Evolutionary conservation across 2,329 filamentous ascomycete genomes (phyloP), one percentile per base, ranked within the genome.

Genomic region (Aspergillus pseudoviridinutans): DNA sequence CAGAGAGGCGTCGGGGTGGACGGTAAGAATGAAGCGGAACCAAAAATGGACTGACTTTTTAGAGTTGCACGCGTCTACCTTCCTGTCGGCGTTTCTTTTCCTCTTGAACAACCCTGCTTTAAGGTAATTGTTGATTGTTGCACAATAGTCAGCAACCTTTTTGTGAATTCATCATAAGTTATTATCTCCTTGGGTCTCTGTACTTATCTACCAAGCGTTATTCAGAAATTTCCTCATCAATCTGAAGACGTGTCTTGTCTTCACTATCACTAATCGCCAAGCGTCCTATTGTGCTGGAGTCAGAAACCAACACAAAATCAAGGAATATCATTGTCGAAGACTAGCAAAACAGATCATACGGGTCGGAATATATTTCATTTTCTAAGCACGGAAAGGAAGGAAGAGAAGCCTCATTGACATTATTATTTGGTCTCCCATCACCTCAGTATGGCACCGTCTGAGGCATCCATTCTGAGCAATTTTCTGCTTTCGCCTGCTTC

Each of bases 401-500:
- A 25, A 47, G 44, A 22, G 20, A 14, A 22, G 42, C 12, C 44
- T 14, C 49, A 27, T 50, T 32, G 56, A 41, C 55, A 10, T n/a
- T 28, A 20, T 41, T 56, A 50, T 20, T 20, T 52, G 17, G 53
- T 17, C 32, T 51, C 32, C 3, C 49, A 27, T 41, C 17, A n/a
- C 27, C 35, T 51, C 54, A 78, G 61, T 59, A 91, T 92, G 88
- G 79, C 89, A 3, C 87, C 88, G 8, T 87, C 86, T 49, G 92
- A 96, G 77, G 80, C 84, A 56, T 83, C 85, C 28, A 89, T 96
- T 62, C 83, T 96, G 53, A 81, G 82, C 67, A 87, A 88, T 74
- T 95, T 93, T 72, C 84, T 96, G 58, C 83, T 95, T 38, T 81
- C 87, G 29, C 89, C 91, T 12, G 87, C 91, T 7, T 82, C 88